A percentile compares a stretch with the other conserved stretches of the same genome.
Conservation (phyloP, 805 yeast species). For the Metschnikowia cerradonensis region DNA sequence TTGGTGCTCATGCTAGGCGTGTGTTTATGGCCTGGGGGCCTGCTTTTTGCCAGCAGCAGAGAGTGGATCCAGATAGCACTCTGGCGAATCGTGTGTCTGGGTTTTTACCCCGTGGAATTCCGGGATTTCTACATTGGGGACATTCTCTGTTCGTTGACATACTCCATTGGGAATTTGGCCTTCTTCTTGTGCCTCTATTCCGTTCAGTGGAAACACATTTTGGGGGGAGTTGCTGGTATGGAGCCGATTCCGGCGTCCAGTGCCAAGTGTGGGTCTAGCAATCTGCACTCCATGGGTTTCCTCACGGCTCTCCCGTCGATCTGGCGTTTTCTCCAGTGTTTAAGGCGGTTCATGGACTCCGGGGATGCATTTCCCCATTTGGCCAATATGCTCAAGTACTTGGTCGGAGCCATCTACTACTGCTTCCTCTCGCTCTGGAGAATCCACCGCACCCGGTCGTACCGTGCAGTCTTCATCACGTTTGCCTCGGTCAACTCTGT, state of each 20-base stretch:
- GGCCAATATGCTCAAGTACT: slow-evolving; percentile 80
- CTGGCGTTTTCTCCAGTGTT: slow-evolving; percentile 88
- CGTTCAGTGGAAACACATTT: slow-evolving; percentile 59
- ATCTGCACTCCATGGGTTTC: slow-evolving; percentile 77
- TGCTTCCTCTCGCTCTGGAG: slow-evolving; percentile 75
- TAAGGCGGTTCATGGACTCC: slow-evolving; percentile 86
- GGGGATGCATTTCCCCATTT: slow-evolving; percentile 96
- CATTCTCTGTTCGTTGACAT: slow-evolving; percentile 81
- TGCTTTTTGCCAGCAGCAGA: slow-evolving; percentile 59
- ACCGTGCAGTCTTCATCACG: slow-evolving; percentile 60
- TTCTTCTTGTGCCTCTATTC: slow-evolving; percentile 82
- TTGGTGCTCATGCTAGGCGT: slow-evolving; percentile 49
- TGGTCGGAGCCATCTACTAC: slow-evolving; percentile 62
- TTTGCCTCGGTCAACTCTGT: slow-evolving; percentile 74
- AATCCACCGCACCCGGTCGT: slow-evolving; percentile 42
- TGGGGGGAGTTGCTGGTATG: slow-evolving; percentile 29
- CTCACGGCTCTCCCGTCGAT: slow-evolving; percentile 79
- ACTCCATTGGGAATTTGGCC: slow-evolving; percentile 79
- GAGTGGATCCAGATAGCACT: slow-evolving; percentile 71
- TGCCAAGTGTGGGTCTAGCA: slow-evolving; percentile 68
- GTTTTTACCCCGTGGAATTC: slow-evolving; percentile 92
- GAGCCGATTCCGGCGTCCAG: slow-evolving; percentile 9
- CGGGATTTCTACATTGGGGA: slow-evolving; percentile 93
- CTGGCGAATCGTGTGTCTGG: slow-evolving; percentile 73
- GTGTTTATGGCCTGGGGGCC: slow-evolving; percentile 58